phyloP scores from a whole-genome alignment of 2,329 filamentous ascomycete genomes.

The Botrytis aclada region DNA sequence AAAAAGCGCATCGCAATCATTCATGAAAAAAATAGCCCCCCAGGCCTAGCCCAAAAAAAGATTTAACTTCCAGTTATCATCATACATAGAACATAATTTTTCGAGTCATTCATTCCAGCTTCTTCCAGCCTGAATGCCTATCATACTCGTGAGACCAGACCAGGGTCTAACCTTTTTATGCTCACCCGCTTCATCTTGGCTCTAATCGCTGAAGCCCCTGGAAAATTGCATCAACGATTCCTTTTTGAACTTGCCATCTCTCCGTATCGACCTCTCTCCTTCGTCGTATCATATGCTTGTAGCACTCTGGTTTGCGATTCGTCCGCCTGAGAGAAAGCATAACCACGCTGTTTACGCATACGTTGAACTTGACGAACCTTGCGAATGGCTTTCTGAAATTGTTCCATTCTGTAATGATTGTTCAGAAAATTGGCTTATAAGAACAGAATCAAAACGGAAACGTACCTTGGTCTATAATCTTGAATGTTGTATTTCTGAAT shows the following conservation, averaged over 20 bases:
- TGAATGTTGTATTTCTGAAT: conserved; percentile 99
- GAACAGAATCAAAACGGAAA: conserved; percentile 25
- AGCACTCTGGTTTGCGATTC: conserved; percentile 92
- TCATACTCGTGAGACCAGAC: conserved; percentile 3
- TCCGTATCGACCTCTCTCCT: conserved; percentile 84
- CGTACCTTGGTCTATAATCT: conserved; percentile 90
- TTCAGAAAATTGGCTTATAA: conserved; percentile 24
- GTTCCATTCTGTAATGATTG: conserved; percentile 74
- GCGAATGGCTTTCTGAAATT: conserved; percentile 98
- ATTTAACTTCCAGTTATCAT: conserved; percentile 13
- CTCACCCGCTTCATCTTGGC: not conserved
- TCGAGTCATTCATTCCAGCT: conserved; percentile 1
- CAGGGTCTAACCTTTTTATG: conserved; percentile 5
- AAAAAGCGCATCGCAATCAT: not conserved
- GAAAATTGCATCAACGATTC: conserved; percentile 4
- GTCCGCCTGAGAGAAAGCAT: conserved; percentile 96
- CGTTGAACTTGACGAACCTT: conserved; percentile 98
- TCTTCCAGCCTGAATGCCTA: not conserved
- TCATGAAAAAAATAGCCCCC: conserved; percentile 2
- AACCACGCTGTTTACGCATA: conserved; percentile 98
- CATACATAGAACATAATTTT: conserved; percentile 15
- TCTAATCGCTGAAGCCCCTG: not conserved
- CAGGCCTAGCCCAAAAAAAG: conserved; percentile 12
- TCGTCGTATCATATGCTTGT: conserved; percentile 96
- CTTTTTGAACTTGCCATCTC: conserved; percentile 65